Evolutionary conservation across 1,284 basidiomycete species (phyloP).

Genomic region (Peniophora sp.): DNA sequence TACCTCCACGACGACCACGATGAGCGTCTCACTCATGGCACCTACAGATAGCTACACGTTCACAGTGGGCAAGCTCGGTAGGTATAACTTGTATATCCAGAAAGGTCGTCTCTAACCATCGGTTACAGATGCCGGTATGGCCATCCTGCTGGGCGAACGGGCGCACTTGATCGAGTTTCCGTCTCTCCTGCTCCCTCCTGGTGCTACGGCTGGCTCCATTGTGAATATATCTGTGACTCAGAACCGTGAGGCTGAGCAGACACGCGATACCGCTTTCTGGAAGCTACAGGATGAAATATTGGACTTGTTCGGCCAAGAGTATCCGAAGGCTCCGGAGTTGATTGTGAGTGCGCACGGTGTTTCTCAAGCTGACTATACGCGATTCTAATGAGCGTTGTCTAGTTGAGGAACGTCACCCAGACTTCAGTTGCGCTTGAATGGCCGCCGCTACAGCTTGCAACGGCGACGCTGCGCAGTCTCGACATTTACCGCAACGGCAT

Average conservation of each 20-base stretch:
- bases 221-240: conserved; percentile 91
- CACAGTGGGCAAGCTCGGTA: conserved; percentile 67
- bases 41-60: conserved; percentile 54
- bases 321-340: conserved; percentile 69
- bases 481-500: conserved; percentile 90
- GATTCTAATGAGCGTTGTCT: conserved; percentile 8
- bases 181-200: conserved; percentile 84
- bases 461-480: conserved; percentile 75
- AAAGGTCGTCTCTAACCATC: conserved; percentile 4
- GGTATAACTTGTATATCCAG: conserved; percentile 13
- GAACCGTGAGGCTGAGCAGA: conserved; percentile 76
- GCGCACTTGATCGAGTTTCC: conserved; percentile 96
- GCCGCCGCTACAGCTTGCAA: conserved; percentile 80
- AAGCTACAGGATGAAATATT: conserved; percentile 75
- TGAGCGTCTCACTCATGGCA: background rate
- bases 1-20: no score
- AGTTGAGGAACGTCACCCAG: conserved; percentile 91
- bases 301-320: conserved; percentile 59
- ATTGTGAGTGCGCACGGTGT: conserved; percentile 35
- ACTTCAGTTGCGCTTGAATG: conserved; percentile 92
- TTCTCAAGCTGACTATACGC: background rate
- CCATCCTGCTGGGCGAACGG: conserved; percentile 84
- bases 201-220: conserved; percentile 88
- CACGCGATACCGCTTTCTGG: conserved; percentile 77
- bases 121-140: conserved; percentile 70